Evolutionary conservation across 768 basidiomycete genomes (phyloP).

Genomic region (Lyophyllum shimeji): DNA sequence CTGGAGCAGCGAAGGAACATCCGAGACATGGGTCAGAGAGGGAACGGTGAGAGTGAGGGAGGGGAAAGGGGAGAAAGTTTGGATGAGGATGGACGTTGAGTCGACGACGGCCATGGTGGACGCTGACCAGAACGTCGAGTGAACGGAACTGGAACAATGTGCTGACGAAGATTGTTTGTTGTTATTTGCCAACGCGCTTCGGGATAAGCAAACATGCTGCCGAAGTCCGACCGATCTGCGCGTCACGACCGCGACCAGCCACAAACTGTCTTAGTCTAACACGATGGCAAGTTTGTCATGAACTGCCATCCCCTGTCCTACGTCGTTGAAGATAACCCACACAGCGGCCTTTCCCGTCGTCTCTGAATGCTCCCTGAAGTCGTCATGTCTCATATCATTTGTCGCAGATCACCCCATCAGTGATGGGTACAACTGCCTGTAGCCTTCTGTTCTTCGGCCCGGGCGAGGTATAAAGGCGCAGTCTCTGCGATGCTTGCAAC

Average conservation of each 20-base stretch:
- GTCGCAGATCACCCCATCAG: not conserved
- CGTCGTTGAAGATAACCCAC: not conserved
- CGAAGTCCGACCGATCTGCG: not conserved
- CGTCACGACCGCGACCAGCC: too few species aligned
- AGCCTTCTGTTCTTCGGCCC: not conserved
- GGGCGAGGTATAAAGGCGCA: not conserved
- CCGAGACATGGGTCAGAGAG: constrained; percentile 25
- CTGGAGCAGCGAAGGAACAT: constrained; percentile 31
- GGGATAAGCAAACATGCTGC: not conserved
- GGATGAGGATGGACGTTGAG: constrained; percentile 35
- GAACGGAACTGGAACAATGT: not conserved
- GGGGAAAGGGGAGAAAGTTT: constrained; percentile 40
- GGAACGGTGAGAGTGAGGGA: constrained; percentile 32
- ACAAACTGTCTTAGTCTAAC: too few species aligned
- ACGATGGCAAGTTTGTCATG: too few species aligned
- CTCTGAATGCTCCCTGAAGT: not conserved
- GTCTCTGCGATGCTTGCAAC: not conserved
- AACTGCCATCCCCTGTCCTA: not conserved
- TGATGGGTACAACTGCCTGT: not conserved
- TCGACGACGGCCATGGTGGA: constrained; percentile 11
- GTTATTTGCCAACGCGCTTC: not conserved
- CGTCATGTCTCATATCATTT: not conserved
- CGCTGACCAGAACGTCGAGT: not conserved
- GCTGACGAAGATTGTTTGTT: not conserved
- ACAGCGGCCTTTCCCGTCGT: not conserved